A percentile compares a stretch with the other conserved stretches of the same genome.
Evolutionary conservation across 2,329 filamentous ascomycete species (phyloP).

Genomic region (Verticillium tricorpus): DNA sequence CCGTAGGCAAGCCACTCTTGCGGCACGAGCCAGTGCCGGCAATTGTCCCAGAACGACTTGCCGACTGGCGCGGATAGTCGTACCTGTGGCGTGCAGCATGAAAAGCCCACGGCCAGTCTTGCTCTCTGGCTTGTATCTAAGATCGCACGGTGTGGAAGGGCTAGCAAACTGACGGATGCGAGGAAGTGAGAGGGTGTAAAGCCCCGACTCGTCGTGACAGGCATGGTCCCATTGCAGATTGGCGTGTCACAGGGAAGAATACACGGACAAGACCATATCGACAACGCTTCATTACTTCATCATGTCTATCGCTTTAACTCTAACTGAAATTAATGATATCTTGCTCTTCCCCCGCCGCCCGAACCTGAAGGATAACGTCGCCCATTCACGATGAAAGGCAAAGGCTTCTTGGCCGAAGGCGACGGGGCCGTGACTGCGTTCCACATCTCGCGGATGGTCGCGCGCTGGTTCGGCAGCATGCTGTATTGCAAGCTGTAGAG

Average conservation of each 20-base stretch:
- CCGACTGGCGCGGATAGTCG: no score
- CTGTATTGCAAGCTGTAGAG: slow-evolving; percentile 96
- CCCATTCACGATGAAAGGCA: slow-evolving; percentile 29
- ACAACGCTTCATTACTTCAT: not conserved
- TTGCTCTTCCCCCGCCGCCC: slow-evolving; percentile 10
- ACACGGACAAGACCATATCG: not conserved
- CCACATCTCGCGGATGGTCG: slow-evolving; percentile 85
- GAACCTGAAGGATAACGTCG: slow-evolving; percentile 12
- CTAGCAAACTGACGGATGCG: not conserved
- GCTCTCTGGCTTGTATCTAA: no score
- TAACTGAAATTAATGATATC: slow-evolving; percentile 10
- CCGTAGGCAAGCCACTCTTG: no score
- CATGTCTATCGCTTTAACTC: not conserved
- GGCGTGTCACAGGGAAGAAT: not conserved
- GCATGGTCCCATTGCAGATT: no score
- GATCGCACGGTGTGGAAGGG: no score
- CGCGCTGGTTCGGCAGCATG: slow-evolving; percentile 83
- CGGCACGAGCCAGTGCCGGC: no score
- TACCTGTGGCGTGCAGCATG: no score
- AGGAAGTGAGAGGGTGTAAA: not conserved
- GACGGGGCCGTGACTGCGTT: slow-evolving; percentile 53
- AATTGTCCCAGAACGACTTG: no score
- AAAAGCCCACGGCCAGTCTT: no score
- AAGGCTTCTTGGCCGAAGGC: slow-evolving; percentile 37
- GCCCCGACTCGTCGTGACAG: no score